These are phyloP conservation scores for Calonectria honghensis DNA, from an alignment of 2,329 filamentous ascomycete species.

Conservation along the genomic window DNA sequence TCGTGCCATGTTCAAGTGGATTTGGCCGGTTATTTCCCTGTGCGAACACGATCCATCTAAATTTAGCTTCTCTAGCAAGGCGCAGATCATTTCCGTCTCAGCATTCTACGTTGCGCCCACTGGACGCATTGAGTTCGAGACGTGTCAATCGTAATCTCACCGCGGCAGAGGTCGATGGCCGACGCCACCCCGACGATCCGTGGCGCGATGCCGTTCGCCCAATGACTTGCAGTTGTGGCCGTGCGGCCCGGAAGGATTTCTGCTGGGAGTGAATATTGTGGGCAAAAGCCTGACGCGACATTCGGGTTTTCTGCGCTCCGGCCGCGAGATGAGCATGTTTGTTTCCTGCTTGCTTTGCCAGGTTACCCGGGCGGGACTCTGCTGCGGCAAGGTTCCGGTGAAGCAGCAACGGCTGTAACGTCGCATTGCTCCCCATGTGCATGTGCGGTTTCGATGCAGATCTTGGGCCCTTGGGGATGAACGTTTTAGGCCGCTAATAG, in stretches of 20 bases:
- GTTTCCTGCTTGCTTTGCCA: background rate
- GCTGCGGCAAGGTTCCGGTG: background rate
- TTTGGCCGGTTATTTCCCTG: background rate
- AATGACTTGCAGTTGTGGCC: slow-evolving; percentile 16
- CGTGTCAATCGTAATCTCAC: slow-evolving; percentile 18
- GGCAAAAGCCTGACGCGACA: background rate
- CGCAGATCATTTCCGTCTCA: slow-evolving; percentile 11
- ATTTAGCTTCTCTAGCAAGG: background rate
- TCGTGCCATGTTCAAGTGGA: slow-evolving; percentile 12
- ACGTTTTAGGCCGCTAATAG: slow-evolving; percentile 17
- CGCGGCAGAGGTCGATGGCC: background rate
- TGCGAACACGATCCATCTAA: slow-evolving; percentile 16
- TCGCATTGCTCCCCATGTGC: background rate
- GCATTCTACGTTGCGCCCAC: background rate
- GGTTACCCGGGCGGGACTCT: background rate
- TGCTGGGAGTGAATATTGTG: background rate
- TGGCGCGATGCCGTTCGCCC: slow-evolving; percentile 17
- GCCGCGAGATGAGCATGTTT: background rate
- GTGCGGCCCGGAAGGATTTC: slow-evolving; percentile 9
- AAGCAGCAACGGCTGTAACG: slow-evolving; percentile 1
- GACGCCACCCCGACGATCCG: background rate
- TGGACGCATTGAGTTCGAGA: slow-evolving; percentile 24
- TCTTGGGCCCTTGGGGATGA: slow-evolving; percentile 1
- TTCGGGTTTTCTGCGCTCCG: slow-evolving; percentile 5
- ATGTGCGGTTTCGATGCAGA: background rate